Evolutionary conservation across 192 early-diverging fungal genomes (phyloP).

Genomic region (Linnemannia hyalina): DNA sequence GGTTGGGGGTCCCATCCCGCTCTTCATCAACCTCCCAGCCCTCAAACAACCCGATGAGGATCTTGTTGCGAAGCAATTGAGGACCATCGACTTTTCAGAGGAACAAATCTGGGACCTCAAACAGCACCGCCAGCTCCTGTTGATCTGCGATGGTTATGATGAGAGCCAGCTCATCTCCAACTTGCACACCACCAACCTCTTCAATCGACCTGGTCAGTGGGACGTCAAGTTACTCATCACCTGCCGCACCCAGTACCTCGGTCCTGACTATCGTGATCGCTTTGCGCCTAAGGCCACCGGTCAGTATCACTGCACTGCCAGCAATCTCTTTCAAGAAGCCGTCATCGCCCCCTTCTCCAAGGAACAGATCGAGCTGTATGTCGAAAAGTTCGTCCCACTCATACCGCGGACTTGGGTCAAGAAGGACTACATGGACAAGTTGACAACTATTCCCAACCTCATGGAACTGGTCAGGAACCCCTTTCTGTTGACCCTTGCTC

Average conservation of each 20-base stretch:
- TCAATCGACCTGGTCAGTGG: not conserved
- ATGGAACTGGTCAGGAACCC: conserved; percentile 4
- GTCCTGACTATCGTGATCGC: not conserved
- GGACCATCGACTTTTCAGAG: not conserved
- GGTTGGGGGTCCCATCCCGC: not conserved
- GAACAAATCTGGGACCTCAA: not conserved
- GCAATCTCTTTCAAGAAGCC: not conserved
- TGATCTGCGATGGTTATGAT: conserved; percentile 17
- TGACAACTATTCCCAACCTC: not conserved
- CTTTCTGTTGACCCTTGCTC: not conserved
- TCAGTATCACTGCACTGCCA: not conserved
- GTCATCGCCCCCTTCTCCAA: not conserved
- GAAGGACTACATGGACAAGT: not conserved
- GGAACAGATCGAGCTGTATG: not conserved
- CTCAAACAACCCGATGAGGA: not conserved
- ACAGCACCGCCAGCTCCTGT: not conserved
- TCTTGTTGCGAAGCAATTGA: not conserved
- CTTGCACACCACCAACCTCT: not conserved
- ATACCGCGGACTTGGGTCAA: not conserved
- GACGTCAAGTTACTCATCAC: not conserved
- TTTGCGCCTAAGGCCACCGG: not conserved
- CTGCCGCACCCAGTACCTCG: conserved; percentile 1
- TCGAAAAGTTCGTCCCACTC: not conserved
- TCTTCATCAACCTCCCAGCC: conserved; percentile 11
- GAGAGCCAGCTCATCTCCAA: not conserved